A percentile compares a stretch with the other conserved stretches of the same genome.
Evolutionary conservation across 2,329 filamentous ascomycete species (phyloP).

Genomic region (Dichotomopilus funicola): DNA sequence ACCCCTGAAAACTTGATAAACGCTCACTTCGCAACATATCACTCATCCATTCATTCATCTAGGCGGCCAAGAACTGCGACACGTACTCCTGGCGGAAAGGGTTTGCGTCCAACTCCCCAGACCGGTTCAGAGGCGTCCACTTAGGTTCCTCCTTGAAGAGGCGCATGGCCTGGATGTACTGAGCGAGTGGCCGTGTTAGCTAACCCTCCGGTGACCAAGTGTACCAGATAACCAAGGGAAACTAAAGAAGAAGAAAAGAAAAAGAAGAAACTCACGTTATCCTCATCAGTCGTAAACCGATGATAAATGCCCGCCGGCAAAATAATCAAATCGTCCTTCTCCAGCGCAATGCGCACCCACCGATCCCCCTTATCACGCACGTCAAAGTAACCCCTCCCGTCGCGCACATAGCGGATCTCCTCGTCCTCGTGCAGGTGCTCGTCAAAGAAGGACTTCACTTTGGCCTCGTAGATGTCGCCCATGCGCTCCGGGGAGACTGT

Average conservation of each 20-base stretch:
- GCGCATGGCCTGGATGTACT: slow-evolving; percentile 95
- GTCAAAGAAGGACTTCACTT: slow-evolving; percentile 87
- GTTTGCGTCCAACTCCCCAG: slow-evolving; percentile 70
- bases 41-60: background rate
- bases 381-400: slow-evolving; percentile 87
- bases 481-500: slow-evolving; percentile 79
- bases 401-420: slow-evolving; percentile 92
- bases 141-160: slow-evolving; percentile 98
- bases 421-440: slow-evolving; percentile 98
- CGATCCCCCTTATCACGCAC: slow-evolving; percentile 75
- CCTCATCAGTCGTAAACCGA: slow-evolving; percentile 87
- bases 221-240: no score
- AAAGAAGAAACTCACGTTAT: slow-evolving; percentile 62
- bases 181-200: slow-evolving; percentile 2
- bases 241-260: no score
- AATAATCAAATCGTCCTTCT: slow-evolving; percentile 86
- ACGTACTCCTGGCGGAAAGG: slow-evolving; percentile 74
- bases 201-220: no score
- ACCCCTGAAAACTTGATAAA: no score
- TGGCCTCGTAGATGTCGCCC: slow-evolving; percentile 83
- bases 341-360: slow-evolving; percentile 81
- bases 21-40: background rate
- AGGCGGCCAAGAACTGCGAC: slow-evolving; percentile 34
- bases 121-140: slow-evolving; percentile 90
- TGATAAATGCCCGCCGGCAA: slow-evolving; percentile 95